Evolutionary conservation across 1,284 basidiomycete genomes (phyloP).

Genomic region (Leucoagaricus sp.): DNA sequence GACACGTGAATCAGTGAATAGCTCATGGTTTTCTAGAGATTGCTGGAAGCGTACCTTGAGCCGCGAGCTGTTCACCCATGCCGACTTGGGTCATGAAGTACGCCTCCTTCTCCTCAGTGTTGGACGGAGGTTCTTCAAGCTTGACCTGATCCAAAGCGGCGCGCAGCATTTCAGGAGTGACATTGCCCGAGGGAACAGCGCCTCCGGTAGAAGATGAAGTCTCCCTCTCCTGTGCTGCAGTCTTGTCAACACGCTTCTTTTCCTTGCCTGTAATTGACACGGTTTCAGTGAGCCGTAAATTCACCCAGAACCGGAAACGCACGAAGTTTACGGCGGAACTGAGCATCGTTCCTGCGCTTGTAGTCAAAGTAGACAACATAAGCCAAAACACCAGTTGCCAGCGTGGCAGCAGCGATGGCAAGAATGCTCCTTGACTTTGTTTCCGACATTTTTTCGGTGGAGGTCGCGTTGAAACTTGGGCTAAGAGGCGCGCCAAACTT

Average conservation of each 20-base stretch:
- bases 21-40: slow-evolving; percentile 1
- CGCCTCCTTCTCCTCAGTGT: slow-evolving; percentile 76
- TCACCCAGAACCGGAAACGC: slow-evolving; percentile 36
- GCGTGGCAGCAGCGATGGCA: slow-evolving; percentile 69
- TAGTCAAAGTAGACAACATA: slow-evolving; percentile 96
- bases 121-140: slow-evolving; percentile 71
- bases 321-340: slow-evolving; percentile 91
- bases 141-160: slow-evolving; percentile 64
- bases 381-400: slow-evolving; percentile 67
- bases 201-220: slow-evolving; percentile 32
- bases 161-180: slow-evolving; percentile 55
- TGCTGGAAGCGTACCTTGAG: slow-evolving; percentile 55
- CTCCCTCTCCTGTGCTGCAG: slow-evolving; percentile 60
- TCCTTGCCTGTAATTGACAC: slow-evolving; percentile 68
- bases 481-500: slow-evolving; percentile 5
- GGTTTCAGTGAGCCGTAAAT: slow-evolving; percentile 9
- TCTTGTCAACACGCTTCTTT: slow-evolving; percentile 86
- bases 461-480: background rate
- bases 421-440: slow-evolving; percentile 32
- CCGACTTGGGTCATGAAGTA: slow-evolving; percentile 93
- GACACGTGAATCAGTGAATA: background rate
- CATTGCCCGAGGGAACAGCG: slow-evolving; percentile 28
- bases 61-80: slow-evolving; percentile 83
- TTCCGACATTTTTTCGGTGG: slow-evolving; percentile 17
- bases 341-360: slow-evolving; percentile 84